Evolutionary conservation across 2,329 filamentous ascomycete genomes (phyloP).

Genomic region (Aaosphaeria pasadenensis): DNA sequence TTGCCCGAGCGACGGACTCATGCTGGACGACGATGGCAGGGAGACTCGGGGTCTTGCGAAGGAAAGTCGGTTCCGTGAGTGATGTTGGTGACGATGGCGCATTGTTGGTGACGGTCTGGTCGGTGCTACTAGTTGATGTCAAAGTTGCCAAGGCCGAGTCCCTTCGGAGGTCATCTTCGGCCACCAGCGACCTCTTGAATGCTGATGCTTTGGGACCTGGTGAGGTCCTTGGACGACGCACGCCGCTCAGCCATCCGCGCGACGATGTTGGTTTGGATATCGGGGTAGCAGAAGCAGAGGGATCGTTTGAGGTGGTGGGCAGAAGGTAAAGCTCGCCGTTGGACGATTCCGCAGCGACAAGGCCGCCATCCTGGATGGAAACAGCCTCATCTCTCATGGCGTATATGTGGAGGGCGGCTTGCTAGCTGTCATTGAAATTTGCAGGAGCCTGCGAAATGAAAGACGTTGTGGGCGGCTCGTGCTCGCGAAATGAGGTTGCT

Average conservation of each 20-base stretch:
- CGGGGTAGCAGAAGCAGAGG: conserved; percentile 9
- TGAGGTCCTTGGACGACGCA: conserved; percentile 36
- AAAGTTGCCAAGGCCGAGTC: conserved; percentile 41
- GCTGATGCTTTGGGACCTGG: conserved; percentile 32
- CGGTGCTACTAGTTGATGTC: conserved; percentile 26
- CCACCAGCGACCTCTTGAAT: conserved; percentile 26
- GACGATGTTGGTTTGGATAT: conserved; percentile 17
- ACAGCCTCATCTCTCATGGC: conserved; percentile 33
- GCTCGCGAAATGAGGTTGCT: conserved; percentile 23
- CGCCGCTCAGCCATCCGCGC: conserved; percentile 35
- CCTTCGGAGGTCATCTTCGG: conserved; percentile 34
- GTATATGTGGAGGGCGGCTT: conserved; percentile 6
- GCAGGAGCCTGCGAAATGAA: conserved; percentile 23
- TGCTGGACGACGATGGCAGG: conserved; percentile 46
- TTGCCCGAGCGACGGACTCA: conserved; percentile 21
- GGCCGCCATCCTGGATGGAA: not conserved
- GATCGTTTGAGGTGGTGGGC: not conserved
- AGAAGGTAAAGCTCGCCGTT: no score
- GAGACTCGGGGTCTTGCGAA: conserved; percentile 40
- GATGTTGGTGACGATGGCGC: conserved; percentile 17
- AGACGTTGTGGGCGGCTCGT: conserved; percentile 18
- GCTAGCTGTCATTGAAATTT: conserved; percentile 17
- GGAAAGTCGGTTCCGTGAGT: conserved; percentile 13
- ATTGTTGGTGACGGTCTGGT: conserved; percentile 14
- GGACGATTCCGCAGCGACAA: not conserved